Evolutionary conservation across 495 filamentous ascomycete genomes (phyloP).

Genomic region (Immersiella caudata): DNA sequence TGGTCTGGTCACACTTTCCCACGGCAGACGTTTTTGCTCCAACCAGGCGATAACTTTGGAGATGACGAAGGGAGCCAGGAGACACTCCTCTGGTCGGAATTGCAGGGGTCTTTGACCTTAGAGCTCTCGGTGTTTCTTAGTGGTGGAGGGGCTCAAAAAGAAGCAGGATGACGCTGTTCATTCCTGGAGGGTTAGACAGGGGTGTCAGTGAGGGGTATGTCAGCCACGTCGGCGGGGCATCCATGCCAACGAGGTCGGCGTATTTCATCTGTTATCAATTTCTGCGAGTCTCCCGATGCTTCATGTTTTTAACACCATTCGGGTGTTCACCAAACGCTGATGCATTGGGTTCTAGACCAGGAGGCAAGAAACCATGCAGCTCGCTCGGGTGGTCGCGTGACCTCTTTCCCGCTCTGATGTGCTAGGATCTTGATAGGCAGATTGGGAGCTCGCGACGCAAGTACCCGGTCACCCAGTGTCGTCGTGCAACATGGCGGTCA

Average conservation of each 20-base stretch:
- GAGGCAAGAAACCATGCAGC: too few species aligned
- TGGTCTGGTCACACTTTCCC: not conserved
- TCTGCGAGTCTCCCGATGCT: too few species aligned
- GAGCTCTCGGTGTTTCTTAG: not conserved
- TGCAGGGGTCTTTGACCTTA: not conserved
- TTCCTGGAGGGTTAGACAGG: not conserved
- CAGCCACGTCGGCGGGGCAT: not conserved
- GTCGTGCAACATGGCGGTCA: slow-evolving; percentile 16
- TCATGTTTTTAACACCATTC: too few species aligned
- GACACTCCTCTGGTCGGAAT: not conserved
- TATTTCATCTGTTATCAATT: not conserved
- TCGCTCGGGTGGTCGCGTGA: slow-evolving; percentile 11
- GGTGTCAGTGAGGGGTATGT: not conserved
- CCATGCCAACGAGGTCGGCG: not conserved
- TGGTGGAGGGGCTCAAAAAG: not conserved
- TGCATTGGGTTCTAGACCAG: too few species aligned
- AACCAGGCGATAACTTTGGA: not conserved
- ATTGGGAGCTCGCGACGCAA: not conserved
- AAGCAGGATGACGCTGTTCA: slow-evolving; percentile 13
- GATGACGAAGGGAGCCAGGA: not conserved
- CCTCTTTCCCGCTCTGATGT: not conserved
- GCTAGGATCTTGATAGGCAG: slow-evolving; percentile 11
- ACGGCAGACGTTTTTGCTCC: not conserved
- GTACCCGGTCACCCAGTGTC: not conserved
- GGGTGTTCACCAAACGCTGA: not conserved